Percentiles rank a stretch among this genome's conserved stretches.
Evolutionary conservation across 805 yeast species (phyloP).

Genomic region (Barnettozyma sp.): DNA sequence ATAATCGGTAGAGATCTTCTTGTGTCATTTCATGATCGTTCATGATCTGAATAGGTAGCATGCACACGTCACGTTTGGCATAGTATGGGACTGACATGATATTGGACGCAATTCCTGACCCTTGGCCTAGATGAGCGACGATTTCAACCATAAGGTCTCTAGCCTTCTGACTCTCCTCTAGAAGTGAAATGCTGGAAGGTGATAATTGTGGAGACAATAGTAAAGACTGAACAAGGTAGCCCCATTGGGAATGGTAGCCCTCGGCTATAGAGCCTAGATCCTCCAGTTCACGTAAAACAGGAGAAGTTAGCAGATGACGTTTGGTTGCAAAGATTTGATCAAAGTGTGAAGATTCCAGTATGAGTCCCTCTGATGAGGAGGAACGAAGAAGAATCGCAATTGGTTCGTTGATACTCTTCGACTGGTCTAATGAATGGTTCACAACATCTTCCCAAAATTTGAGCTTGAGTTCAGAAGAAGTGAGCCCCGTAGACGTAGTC

Average conservation of each 20-base stretch:
- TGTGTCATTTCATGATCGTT: slow-evolving; percentile 50
- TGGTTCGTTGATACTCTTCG: slow-evolving; percentile 50
- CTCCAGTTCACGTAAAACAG: slow-evolving; percentile 41
- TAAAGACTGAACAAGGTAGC: slow-evolving; percentile 56
- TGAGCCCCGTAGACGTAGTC: slow-evolving; percentile 30
- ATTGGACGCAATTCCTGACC: slow-evolving; percentile 61
- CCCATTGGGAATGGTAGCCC: slow-evolving; percentile 68
- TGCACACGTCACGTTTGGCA: slow-evolving; percentile 41
- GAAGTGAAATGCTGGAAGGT: slow-evolving; percentile 44
- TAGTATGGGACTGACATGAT: slow-evolving; percentile 55
- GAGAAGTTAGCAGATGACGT: slow-evolving; percentile 42
- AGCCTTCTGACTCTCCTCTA: slow-evolving; percentile 40
- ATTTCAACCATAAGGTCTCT: slow-evolving; percentile 47
- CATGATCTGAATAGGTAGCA: slow-evolving; percentile 56
- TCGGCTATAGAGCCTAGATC: slow-evolving; percentile 73
- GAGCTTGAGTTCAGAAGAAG: slow-evolving; percentile 41
- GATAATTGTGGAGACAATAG: slow-evolving; percentile 50
- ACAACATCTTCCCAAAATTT: slow-evolving; percentile 70
- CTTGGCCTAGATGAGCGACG: slow-evolving; percentile 79
- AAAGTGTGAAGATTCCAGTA: slow-evolving; percentile 48
- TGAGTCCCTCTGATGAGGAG: slow-evolving; percentile 41
- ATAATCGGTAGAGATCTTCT: slow-evolving; percentile 49
- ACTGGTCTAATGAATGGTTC: slow-evolving; percentile 34
- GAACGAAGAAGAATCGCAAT: slow-evolving; percentile 52
- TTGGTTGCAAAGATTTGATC: slow-evolving; percentile 55